Conservation (phyloP, 768 basidiomycete species). For the Serpula lacrymans region DNA sequence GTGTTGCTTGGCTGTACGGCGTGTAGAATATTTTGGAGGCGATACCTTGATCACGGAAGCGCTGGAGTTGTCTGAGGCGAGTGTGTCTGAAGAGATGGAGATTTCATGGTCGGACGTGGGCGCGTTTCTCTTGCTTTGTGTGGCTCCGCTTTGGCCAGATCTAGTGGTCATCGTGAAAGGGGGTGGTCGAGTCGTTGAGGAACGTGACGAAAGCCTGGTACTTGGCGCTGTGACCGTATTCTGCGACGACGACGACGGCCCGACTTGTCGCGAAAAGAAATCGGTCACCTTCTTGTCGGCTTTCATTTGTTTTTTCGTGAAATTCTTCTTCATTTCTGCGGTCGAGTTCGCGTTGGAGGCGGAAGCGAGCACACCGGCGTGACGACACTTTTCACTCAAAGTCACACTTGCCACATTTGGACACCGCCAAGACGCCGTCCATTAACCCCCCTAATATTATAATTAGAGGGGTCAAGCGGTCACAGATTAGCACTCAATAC, state of each 20-base stretch:
- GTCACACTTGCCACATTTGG: neutral
- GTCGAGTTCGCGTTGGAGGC: neutral
- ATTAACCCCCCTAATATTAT: too few relatives aligned
- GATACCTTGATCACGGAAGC: too few relatives aligned
- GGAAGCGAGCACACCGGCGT: conserved; percentile 8
- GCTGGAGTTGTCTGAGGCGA: too few relatives aligned
- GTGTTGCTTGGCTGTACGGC: too few relatives aligned
- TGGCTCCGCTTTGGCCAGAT: conserved; percentile 7
- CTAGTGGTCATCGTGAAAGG: conserved; percentile 9
- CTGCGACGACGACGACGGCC: conserved; percentile 19
- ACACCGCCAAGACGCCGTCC: neutral
- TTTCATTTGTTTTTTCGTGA: conserved; percentile 10
- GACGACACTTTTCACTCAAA: conserved; percentile 7
- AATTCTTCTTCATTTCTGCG: neutral
- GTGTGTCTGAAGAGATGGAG: too few relatives aligned
- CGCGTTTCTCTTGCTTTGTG: conserved; percentile 5
- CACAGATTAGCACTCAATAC: too few relatives aligned
- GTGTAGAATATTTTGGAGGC: too few relatives aligned
- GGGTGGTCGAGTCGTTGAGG: neutral
- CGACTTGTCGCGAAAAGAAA: conserved; percentile 40
- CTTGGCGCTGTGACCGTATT: conserved; percentile 7
- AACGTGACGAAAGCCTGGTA: too few relatives aligned
- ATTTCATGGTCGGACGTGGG: conserved; percentile 5
- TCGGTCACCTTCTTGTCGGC: conserved; percentile 36
- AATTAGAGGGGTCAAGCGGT: too few relatives aligned